Conservation (phyloP, 192 early-diverging fungal genomes). For the Obelidium mucronatum region DNA sequence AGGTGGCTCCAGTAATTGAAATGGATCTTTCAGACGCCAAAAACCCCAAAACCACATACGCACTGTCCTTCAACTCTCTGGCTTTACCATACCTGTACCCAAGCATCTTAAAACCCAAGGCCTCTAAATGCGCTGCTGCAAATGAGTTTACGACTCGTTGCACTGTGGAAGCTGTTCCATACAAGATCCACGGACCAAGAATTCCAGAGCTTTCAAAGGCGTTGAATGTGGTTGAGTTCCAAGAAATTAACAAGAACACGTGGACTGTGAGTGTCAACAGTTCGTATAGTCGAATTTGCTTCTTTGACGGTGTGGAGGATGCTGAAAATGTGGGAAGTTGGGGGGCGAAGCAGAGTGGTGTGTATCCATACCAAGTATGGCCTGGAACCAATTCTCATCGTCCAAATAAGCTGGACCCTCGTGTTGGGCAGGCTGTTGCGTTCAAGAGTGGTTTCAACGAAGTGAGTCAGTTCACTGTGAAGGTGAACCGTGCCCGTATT, state of each 20-base stretch:
- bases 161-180: background rate
- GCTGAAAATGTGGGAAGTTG: background rate
- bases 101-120: background rate
- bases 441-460: background rate
- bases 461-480: background rate
- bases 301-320: background rate
- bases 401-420: background rate
- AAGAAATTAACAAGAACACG: background rate
- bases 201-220: background rate
- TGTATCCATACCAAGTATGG: constrained; percentile 15
- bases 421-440: background rate
- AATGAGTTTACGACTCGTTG: background rate
- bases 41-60: background rate
- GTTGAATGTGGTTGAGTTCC: background rate
- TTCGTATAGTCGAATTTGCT: constrained; percentile 14
- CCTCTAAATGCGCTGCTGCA: background rate
- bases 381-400: background rate
- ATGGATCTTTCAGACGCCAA: background rate
- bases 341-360: background rate
- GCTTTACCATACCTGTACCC: constrained; percentile 4
- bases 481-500: constrained; percentile 4
- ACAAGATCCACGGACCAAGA: background rate
- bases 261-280: background rate
- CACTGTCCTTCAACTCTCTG: background rate
- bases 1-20: background rate